Conservation (phyloP, 352 stramenopile species). For the Globisporangium viniferum region DNA sequence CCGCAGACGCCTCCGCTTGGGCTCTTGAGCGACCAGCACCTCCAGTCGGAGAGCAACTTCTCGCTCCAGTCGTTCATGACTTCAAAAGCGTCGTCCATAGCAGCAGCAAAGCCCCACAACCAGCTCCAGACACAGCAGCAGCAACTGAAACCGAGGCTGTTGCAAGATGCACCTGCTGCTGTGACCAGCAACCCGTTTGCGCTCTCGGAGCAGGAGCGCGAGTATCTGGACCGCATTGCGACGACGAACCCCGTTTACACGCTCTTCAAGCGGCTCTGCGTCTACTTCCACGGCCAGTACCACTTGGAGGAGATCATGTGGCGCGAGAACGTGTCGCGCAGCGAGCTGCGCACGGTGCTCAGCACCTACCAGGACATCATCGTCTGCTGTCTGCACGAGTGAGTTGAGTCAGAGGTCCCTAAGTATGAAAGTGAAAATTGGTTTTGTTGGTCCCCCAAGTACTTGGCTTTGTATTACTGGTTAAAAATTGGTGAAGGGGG, state of each 20-base stretch:
- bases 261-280: conserved; percentile 76
- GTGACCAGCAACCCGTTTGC: conserved; percentile 33
- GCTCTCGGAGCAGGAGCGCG: conserved; percentile 63
- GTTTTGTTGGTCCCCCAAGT: neutral
- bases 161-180: neutral
- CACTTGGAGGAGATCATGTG: conserved; percentile 90
- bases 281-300: conserved; percentile 86
- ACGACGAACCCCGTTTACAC: conserved; percentile 77
- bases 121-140: no score
- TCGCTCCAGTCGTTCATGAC: conserved; percentile 12
- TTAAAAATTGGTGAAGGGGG: neutral
- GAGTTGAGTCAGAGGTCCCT: neutral
- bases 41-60: conserved; percentile 6
- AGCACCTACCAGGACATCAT: conserved; percentile 87
- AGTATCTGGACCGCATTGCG: conserved; percentile 78
- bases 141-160: neutral
- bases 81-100: neutral
- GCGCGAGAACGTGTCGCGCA: conserved; percentile 78
- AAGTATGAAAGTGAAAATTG: neutral
- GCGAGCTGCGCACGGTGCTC: conserved; percentile 75
- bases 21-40: neutral
- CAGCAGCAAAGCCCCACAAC: neutral
- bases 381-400: conserved; percentile 78
- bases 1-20: neutral
- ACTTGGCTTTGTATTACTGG: conserved; percentile 13